phyloP scores from a whole-genome alignment of 805 yeast genomes.

The Sugiyamaella americana region DNA sequence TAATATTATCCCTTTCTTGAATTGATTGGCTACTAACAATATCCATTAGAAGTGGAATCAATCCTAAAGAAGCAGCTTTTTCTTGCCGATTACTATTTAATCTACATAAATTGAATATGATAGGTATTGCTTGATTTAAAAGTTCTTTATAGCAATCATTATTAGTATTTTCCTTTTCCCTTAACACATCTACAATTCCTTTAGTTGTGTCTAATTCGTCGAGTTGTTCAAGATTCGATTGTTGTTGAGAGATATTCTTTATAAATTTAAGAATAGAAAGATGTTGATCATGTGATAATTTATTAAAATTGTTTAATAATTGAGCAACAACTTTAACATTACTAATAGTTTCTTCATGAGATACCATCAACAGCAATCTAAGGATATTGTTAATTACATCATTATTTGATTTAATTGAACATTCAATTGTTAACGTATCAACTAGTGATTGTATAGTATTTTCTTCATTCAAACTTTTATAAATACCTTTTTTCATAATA shows the following conservation, averaged over 20 bases:
- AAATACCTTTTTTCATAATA: neutral
- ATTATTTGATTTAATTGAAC: neutral
- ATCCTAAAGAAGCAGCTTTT: conserved; percentile 43
- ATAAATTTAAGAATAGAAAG: conserved; percentile 39
- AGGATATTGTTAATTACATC: conserved; percentile 33
- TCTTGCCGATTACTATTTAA: conserved; percentile 41
- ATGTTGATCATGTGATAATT: conserved; percentile 31
- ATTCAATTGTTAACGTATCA: no score
- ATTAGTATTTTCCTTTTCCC: conserved; percentile 12
- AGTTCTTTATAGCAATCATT: conserved; percentile 34
- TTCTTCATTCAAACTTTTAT: neutral
- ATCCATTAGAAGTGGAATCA: conserved; percentile 39
- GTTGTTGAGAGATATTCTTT: conserved; percentile 30
- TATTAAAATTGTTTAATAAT: conserved; percentile 25
- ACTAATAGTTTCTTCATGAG: conserved; percentile 43
- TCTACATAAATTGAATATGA: conserved; percentile 47
- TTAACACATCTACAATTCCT: conserved; percentile 35
- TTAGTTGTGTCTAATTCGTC: conserved; percentile 38
- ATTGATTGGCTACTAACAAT: conserved; percentile 27
- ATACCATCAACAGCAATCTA: conserved; percentile 38
- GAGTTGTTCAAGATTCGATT: conserved; percentile 25
- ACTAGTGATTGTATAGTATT: neutral
- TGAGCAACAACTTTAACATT: conserved; percentile 26
- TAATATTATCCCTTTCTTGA: conserved; percentile 37
- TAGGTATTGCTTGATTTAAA: conserved; percentile 42